Evolutionary conservation across 192 early-diverging fungal genomes (phyloP), one percentile per base, ranked within the genome.

Genomic region (Coemansia sp.): DNA sequence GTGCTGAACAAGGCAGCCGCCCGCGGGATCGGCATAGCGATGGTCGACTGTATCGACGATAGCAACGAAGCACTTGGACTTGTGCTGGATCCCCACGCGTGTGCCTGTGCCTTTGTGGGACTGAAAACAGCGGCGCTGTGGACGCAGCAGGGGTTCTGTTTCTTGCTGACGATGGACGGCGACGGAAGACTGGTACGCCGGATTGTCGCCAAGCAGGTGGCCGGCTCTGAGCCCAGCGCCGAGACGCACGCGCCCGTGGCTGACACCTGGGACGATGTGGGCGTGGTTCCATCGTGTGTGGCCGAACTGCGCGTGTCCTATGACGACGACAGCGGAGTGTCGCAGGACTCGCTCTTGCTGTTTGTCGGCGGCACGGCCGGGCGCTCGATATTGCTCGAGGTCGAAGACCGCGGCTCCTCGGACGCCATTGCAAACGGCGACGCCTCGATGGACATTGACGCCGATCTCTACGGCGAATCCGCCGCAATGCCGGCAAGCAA

Each of bases 171-270:
- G 38, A 76, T 97, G 44, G 13, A 24, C 13, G 87, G 85, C 73
- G 92, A 86, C 80, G 96, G 95, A 61, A 83, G 85, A 44, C 92
- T 92, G 17, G 91, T 99, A 7, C 88, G 89, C 31, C 84, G 87
- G 29, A 90, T 98, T 44, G 72, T 82, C 19, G 78, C 88, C 39
- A 84, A 79, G 36, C 78, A 70, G 24, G 46, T 82, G 5, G 64
- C 65, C 38, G 79, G 79, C 27, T 13, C 65, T 1, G 71, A 71
- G 13, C 61, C 63, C 5, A 58, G 50, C 6, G 34, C 55, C 3
- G 61, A 65, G 20, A 55, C 32, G 5, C 68, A 39, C 36, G 36
- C 65, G 13, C 74, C 75, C 24, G 34, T 63, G 9, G 68, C 67
- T 6, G 64, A 73, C 24, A 24, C 50, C 8, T 82, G 74, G 71